Base-by-base conservation (phyloP, 1,139 yeast species). In the Suhomyces yuchorum region DNA sequence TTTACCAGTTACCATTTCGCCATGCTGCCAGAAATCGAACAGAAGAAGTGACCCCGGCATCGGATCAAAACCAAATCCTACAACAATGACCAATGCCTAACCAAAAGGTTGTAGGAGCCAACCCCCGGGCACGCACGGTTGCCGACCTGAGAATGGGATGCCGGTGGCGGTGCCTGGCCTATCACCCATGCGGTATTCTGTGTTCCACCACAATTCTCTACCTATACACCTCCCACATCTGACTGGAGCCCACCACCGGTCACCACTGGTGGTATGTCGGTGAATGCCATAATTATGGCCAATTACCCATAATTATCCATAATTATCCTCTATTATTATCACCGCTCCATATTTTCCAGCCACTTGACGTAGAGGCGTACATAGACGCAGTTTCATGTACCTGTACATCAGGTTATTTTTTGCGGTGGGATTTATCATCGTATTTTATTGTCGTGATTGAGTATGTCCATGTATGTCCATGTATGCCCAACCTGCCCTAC, bases 381-480 rank as follows among this genome's bases (percentile, higher is more conserved):
- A 7, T 23, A 14, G 30, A 22, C 39, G 30, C 30, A 8, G 39
- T 37, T 37, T 37, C 39, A 37, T 37, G 30, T 37, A 24, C 39
- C 30, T 37, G 39, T 37, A 37, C 28, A 15, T 15, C 28, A 14
- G 24, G 39, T 22, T 37, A 37, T 37, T 37, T 37, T 37, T 23
- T 22, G 26, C 8, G 30, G 19, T 11, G 8, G 17, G 30, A 15
- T 14, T 22, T 37, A n/a, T 8, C 39, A 37, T 37, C 39, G 39
- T 37, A 37, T 37, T 37, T 37, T 37, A 37, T 37, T 37, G 39
- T 24, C 30, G 14, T 37, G 39, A 14, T 23, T 17, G 30, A 14
- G 26, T 37, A 37, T 37, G 39, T 8, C 15, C 17, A 35, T 20
- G 26, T 37, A 37, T 37, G 39, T 8, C 15, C 17, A 35, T 20